Evolutionary conservation across 257 asterid genomes (phyloP), one percentile per base, ranked within the genome.

Genomic region (Nicotiana attenuata): DNA sequence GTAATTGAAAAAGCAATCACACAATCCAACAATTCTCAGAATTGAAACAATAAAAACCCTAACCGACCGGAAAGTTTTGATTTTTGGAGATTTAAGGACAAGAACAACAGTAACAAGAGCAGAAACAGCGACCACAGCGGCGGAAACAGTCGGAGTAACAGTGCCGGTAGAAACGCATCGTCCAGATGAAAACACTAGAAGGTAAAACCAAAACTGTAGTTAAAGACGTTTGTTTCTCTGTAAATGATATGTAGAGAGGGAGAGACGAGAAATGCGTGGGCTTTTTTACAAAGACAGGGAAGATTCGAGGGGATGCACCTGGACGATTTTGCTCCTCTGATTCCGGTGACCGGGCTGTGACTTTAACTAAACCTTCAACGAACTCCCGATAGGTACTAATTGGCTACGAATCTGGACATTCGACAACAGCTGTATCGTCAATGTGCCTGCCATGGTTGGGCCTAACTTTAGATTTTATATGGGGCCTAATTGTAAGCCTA

Each of bases 221-320:
- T 9, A 75, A 67, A 83, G 38, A 24, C 4, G 66, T 50, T 28
- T 47, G 57, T n/a, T 73, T 79, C 20, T 31, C 20, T 5, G 83
- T 76, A 26, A 82, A 84, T 65, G 82, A 83, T 45, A 71, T 71
- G 78, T 45, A 14, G 13, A n/a, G 26, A 57, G 3, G 17, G 5
- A 52, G 19, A 17, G 11, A n/a, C 20, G 81, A 19, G 66, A 13
- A 71, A 84, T 47, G 85, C 89, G 86, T 85, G 85, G 84, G 29
- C 76, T 80, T 85, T 35, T 68, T 69, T 90, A 91, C 87, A 90
- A 81, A 85, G 84, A 79, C 13, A 81, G 82, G 66, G 35, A 86
- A 41, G 80, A 76, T 79, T 82, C 85, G 45, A 9, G 57, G 83
- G 56, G 38, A 80, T 84, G 92, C 60, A 87, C 82, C 77, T 86